Conservation (phyloP, 2,329 filamentous ascomycete species). For the Nemania serpens region DNA sequence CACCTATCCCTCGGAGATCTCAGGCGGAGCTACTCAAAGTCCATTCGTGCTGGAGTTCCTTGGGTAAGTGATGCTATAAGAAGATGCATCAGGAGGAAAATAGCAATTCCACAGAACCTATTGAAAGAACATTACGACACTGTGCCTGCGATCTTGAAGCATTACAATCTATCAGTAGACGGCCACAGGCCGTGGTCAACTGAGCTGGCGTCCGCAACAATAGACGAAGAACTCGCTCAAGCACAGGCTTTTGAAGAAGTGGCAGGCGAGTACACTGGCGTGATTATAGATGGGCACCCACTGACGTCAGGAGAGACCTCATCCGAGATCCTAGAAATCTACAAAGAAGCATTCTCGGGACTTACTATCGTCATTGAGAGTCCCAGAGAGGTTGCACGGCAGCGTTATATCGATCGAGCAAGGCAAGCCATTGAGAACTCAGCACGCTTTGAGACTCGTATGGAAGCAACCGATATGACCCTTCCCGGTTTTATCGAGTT, state of each 20-base stretch:
- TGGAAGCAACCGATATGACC: not conserved
- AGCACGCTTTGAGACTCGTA: not conserved
- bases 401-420: conserved; percentile 3
- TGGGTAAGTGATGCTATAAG: not conserved
- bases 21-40: not conserved
- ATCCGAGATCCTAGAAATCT: not conserved
- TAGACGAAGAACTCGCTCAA: conserved; percentile 4
- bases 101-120: not conserved
- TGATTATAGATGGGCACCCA: conserved; percentile 18
- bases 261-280: not conserved
- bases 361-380: conserved; percentile 16
- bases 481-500: conserved; percentile 7
- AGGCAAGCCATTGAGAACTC: not conserved
- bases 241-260: not conserved
- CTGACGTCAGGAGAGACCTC: not conserved
- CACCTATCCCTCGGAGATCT: conserved; percentile 22
- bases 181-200: not conserved
- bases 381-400: not conserved
- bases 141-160: not conserved
- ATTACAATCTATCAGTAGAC: not conserved
- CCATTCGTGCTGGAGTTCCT: not conserved
- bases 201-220: not conserved
- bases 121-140: not conserved
- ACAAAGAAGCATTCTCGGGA: not conserved
- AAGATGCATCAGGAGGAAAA: not conserved